These are phyloP conservation scores for Euphorbia schlechtendalii DNA, from an alignment of 441 rosid species.

Conservation along the genomic window DNA sequence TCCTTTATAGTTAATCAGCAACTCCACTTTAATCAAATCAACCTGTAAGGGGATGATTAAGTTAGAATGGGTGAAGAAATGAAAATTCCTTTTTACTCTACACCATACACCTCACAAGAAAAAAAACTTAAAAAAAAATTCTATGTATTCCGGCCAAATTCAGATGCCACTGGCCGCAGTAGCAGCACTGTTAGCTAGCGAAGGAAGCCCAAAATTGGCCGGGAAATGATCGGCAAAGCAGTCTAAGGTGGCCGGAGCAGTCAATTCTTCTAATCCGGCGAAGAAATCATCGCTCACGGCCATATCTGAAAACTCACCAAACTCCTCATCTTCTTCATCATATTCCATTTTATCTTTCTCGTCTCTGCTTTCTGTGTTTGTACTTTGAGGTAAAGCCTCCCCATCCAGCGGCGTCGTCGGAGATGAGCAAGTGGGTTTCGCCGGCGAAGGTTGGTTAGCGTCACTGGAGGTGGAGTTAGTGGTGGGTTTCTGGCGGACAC, in stretches of 20 bases:
- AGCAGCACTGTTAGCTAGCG: conserved; percentile 47
- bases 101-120: conserved; percentile 3
- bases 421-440: conserved; percentile 39
- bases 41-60: not conserved
- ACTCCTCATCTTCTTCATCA: conserved; percentile 59
- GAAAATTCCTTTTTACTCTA: conserved; percentile 1
- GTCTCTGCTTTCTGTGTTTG: conserved; percentile 43
- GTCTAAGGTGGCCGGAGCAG: conserved; percentile 35
- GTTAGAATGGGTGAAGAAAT: not conserved
- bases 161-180: conserved; percentile 50
- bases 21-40: not conserved
- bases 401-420: conserved; percentile 58
- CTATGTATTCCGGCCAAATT: conserved; percentile 10
- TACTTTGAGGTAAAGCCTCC: conserved; percentile 28
- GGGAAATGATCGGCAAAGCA: conserved; percentile 47
- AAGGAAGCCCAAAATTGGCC: conserved; percentile 53
- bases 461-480: conserved; percentile 25
- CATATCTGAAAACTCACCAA: conserved; percentile 50
- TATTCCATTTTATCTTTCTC: conserved; percentile 42
- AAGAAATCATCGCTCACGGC: conserved; percentile 70
- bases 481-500: conserved; percentile 66
- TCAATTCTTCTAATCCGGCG: conserved; percentile 56
- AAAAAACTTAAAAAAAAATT: not conserved
- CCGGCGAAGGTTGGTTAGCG: conserved; percentile 23
- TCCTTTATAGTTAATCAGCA: conserved; percentile 3